phyloP scores from a whole-genome alignment of 1,284 basidiomycete species.

The Termitomyces sp. region DNA sequence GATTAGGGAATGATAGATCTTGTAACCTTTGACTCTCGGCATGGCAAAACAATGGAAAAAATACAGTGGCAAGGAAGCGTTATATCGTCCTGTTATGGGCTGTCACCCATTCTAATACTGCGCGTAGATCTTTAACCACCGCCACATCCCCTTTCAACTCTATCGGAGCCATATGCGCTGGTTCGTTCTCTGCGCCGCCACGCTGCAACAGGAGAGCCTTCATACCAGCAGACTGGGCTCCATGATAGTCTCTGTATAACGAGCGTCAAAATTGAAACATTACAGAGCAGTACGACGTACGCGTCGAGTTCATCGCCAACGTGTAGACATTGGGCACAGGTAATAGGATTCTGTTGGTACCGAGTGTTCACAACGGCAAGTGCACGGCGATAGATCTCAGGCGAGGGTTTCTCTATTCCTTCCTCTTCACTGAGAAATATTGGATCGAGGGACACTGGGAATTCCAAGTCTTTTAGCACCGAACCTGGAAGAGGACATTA shows the following conservation, averaged over 20 bases:
- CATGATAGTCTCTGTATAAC: conserved; percentile 57
- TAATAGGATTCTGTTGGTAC: conserved; percentile 21
- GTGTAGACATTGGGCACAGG: conserved; percentile 49
- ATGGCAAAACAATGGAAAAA: too few relatives aligned
- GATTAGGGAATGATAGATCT: too few relatives aligned
- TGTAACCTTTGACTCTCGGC: too few relatives aligned
- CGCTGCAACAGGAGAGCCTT: conserved; percentile 54
- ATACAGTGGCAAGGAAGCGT: not conserved
- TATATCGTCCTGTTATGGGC: conserved; percentile 6
- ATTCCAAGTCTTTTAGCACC: conserved; percentile 56
- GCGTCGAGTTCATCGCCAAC: conserved; percentile 67
- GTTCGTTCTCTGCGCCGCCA: conserved; percentile 42
- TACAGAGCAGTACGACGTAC: conserved; percentile 32
- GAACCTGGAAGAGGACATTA: conserved; percentile 28
- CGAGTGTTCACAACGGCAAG: conserved; percentile 29
- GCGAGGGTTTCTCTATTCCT: conserved; percentile 62
- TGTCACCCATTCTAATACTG: conserved; percentile 25
- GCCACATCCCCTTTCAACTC: conserved; percentile 27
- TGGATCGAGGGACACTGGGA: conserved; percentile 44
- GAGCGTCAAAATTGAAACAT: not conserved
- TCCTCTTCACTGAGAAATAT: conserved; percentile 62
- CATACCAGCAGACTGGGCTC: conserved; percentile 56
- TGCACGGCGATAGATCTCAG: conserved; percentile 51
- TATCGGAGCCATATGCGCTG: conserved; percentile 40
- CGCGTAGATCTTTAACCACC: conserved; percentile 38